Evolutionary conservation across 108 stramenopile species (phyloP).

Genomic region (Seminavis robusta): DNA sequence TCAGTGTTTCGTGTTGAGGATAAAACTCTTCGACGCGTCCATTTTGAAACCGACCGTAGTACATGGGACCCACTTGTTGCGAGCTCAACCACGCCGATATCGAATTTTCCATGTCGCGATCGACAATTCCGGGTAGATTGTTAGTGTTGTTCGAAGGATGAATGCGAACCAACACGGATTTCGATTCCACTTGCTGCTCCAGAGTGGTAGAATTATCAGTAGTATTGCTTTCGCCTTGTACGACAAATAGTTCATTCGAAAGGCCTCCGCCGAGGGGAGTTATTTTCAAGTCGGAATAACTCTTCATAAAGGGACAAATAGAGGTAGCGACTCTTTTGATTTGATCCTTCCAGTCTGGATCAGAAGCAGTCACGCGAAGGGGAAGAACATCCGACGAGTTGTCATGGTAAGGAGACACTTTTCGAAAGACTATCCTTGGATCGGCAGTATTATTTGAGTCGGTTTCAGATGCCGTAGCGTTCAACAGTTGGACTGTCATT

Average conservation of each 20-base stretch:
- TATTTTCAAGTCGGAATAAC: no score
- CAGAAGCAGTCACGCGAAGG: no score
- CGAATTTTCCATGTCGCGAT: slow-evolving; percentile 44
- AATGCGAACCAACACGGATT: slow-evolving; percentile 31
- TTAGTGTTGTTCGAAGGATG: slow-evolving; percentile 12
- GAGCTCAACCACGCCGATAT: slow-evolving; percentile 50
- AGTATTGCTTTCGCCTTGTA: not conserved
- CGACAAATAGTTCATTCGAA: slow-evolving; percentile 41
- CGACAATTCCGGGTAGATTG: slow-evolving; percentile 5
- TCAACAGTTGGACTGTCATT: no score
- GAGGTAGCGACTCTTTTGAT: no score
- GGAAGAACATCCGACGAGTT: no score
- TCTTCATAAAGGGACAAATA: no score
- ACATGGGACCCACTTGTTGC: slow-evolving; percentile 43
- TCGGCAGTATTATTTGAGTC: no score
- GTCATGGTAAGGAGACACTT: no score
- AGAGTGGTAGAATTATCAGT: not conserved
- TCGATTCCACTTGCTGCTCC: no score
- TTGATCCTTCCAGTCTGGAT: no score
- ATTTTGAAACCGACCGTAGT: slow-evolving; percentile 65
- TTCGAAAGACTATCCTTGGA: no score
- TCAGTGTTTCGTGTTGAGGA: slow-evolving; percentile 33
- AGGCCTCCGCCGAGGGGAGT: slow-evolving; percentile 38
- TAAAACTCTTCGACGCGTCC: slow-evolving; percentile 77
- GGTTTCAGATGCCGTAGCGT: no score